Conservation (phyloP, 768 basidiomycete genomes). For the Tylopilus subfusipes region DNA sequence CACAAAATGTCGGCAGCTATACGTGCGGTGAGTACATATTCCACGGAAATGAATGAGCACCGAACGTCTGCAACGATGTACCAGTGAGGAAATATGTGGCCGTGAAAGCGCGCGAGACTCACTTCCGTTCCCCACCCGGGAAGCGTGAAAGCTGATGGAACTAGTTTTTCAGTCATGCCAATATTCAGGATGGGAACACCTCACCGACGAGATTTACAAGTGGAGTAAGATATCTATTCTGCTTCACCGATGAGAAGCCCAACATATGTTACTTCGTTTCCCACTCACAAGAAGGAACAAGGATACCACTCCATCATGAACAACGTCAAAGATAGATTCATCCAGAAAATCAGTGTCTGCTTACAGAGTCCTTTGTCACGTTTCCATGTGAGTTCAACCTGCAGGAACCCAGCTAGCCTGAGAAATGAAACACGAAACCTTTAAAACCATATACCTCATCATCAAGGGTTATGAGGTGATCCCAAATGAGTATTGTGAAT, state of each 20-base stretch:
- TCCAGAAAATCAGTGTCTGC: conserved; percentile 4
- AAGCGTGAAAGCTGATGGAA: conserved; percentile 18
- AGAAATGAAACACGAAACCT: background rate
- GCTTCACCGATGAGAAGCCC: background rate
- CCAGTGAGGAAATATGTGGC: background rate
- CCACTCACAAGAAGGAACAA: conserved; percentile 38
- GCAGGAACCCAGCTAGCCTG: background rate
- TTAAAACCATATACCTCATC: conserved; percentile 32
- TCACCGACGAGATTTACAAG: conserved; percentile 47
- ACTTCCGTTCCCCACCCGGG: conserved; percentile 13
- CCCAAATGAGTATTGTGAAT: conserved; percentile 50
- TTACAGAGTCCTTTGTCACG: conserved; percentile 33
- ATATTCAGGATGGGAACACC: background rate
- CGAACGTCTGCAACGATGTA: conserved; percentile 10
- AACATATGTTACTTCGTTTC: background rate
- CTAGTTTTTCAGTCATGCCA: background rate
- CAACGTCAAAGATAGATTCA: background rate
- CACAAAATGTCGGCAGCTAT: conserved; percentile 46
- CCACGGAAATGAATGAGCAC: background rate
- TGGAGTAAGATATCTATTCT: conserved; percentile 67
- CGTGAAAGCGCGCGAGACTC: background rate
- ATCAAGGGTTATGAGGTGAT: conserved; percentile 37
- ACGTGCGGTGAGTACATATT: background rate
- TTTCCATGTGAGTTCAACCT: conserved; percentile 40
- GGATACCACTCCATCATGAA: conserved; percentile 25